Conservation (phyloP, 768 basidiomycete genomes). For the Cystobasidium tubakii region DNA sequence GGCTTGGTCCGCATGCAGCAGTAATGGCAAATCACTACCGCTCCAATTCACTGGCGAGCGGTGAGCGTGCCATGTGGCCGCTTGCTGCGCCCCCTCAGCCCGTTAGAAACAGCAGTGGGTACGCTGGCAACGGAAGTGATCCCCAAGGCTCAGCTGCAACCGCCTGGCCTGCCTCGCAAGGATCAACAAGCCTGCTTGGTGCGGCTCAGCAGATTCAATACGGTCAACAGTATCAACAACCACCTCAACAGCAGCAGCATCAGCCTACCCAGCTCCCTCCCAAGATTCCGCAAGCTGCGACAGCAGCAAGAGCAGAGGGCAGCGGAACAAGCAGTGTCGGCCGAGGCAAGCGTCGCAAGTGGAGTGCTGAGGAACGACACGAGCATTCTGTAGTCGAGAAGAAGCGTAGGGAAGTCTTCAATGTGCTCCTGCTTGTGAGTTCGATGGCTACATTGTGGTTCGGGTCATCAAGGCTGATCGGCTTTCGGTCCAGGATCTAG, state of each 20-base stretch:
- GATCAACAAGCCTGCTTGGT: background rate
- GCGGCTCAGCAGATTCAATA: background rate
- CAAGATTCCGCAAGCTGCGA: background rate
- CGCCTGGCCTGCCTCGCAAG: too few relatives aligned
- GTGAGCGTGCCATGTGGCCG: too few relatives aligned
- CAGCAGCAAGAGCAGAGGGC: background rate
- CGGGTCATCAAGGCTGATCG: background rate
- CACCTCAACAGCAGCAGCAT: background rate
- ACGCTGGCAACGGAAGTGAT: too few relatives aligned
- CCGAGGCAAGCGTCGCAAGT: slow-evolving; percentile 2
- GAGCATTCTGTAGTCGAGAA: slow-evolving; percentile 25
- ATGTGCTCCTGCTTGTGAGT: slow-evolving; percentile 18
- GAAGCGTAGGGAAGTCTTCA: slow-evolving; percentile 24
- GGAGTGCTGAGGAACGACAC: slow-evolving; percentile 2
- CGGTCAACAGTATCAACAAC: background rate
- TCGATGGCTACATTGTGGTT: background rate
- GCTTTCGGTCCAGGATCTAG: slow-evolving; percentile 1
- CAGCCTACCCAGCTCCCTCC: background rate
- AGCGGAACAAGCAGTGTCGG: background rate
- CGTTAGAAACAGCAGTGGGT: too few relatives aligned
- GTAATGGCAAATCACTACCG: too few relatives aligned
- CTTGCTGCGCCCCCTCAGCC: too few relatives aligned
- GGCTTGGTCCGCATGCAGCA: too few relatives aligned
- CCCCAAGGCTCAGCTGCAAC: too few relatives aligned
- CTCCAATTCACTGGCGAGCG: too few relatives aligned